These are phyloP conservation scores for Dactylonectria estremocensis DNA, from an alignment of 2,329 filamentous ascomycete species.

Conservation along the genomic window DNA sequence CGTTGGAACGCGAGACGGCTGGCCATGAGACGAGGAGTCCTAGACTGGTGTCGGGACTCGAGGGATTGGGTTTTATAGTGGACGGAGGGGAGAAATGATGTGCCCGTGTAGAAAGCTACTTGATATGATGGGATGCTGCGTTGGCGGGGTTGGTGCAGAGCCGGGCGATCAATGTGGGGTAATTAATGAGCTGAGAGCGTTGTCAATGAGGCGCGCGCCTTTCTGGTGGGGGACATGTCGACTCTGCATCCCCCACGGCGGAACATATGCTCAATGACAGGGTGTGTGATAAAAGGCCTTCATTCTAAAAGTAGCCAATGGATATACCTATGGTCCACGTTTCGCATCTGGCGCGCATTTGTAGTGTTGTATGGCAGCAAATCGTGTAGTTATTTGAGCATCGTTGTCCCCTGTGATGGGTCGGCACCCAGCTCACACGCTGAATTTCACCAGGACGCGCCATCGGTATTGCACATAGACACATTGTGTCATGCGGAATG, in stretches of 20 bases:
- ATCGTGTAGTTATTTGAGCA: no score
- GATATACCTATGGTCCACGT: no score
- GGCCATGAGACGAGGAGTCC: slow-evolving; percentile 8
- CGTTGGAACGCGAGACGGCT: slow-evolving; percentile 23
- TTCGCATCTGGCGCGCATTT: no score
- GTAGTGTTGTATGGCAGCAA: no score
- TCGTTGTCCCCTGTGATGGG: no score
- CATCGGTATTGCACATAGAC: no score
- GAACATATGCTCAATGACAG: background rate
- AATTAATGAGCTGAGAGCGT: background rate
- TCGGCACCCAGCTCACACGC: no score
- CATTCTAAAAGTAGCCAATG: background rate
- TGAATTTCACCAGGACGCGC: no score
- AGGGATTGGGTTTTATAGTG: background rate
- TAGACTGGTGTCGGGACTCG: background rate
- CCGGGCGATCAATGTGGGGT: slow-evolving; percentile 10
- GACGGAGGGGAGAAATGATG: background rate
- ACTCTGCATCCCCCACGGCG: background rate
- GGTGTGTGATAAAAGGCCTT: no score
- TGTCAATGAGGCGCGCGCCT: slow-evolving; percentile 16
- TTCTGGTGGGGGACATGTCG: slow-evolving; percentile 11
- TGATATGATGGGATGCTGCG: background rate
- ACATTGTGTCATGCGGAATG: no score
- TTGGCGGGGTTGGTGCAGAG: background rate
- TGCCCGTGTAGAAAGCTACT: background rate